Evolutionary conservation across 345 rosid genomes (phyloP), one percentile per base, ranked within the genome.

Genomic region (Syzygium aromaticum): DNA sequence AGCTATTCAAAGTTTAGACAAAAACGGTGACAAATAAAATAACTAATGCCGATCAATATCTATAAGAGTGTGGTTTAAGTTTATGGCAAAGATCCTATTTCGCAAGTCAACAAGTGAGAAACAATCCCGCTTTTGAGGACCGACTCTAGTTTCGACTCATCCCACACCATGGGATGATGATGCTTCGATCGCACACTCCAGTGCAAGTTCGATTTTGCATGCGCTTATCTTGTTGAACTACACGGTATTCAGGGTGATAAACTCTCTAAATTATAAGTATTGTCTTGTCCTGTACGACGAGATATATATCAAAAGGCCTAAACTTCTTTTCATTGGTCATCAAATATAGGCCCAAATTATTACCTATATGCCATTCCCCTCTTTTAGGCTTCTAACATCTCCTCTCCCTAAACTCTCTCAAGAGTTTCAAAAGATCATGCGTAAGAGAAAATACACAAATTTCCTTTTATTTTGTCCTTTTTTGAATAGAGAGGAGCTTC

Each of bases 171-270:
- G 46, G 78, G 40, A 67, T 17, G 46, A 67, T 17, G 46, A 67
- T 33, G 25, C 78, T 33, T 67, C 78, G 11, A 30, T 30, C 6
- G 22, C 23, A 3, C 6, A 8, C 4, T 28, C 25, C 0, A 8
- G 2, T 33, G 5, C 40, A 11, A 33, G 46, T 33, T 33, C 0
- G 1, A 73, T 73, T 73, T 73, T 9, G 80, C 5, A 11, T 13
- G 19, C 5, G 23, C 33, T 3, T 17, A 33, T 33, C 12, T 67
- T 8, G 3, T 33, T 23, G 1, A 67, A 30, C 23, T 16, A 17
- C 2, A 0, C 0, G 1, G 0, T 8, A 5, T 17, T 9, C 3
- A 15, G 17, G 3, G 46, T 7, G 22, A 67, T 0, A 33, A 5
- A 3, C 3, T 12, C 43, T 33, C 1, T 16, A 0, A 17, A 1